Conservation (phyloP, 257 asterid genomes). For the Avicennia marina region DNA sequence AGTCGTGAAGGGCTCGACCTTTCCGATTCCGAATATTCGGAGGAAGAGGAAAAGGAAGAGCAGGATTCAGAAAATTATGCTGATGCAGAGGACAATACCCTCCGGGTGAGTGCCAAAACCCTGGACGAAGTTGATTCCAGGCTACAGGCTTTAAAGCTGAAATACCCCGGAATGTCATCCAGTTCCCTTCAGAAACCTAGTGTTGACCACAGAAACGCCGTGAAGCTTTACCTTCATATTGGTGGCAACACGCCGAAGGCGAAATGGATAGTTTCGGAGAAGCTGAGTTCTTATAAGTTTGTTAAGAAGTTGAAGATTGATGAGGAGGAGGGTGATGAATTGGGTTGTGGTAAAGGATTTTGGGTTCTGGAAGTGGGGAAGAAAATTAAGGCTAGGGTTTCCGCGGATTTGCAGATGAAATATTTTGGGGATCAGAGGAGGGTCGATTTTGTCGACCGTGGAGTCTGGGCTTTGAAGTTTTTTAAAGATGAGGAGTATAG, state of each 20-base stretch:
- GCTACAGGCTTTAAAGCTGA: slow-evolving; percentile 63
- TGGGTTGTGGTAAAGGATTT: slow-evolving; percentile 47
- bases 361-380: slow-evolving; percentile 81
- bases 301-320: slow-evolving; percentile 48
- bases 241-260: slow-evolving; percentile 95
- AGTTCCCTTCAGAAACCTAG: slow-evolving; percentile 32
- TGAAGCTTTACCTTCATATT: slow-evolving; percentile 72
- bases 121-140: slow-evolving; percentile 72
- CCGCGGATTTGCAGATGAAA: slow-evolving; percentile 86
- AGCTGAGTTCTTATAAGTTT: slow-evolving; percentile 43
- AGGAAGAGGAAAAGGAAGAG: slow-evolving; percentile 48
- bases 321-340: slow-evolving; percentile 45
- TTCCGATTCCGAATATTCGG: slow-evolving; percentile 79
- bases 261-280: slow-evolving; percentile 80
- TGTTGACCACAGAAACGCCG: slow-evolving; percentile 39
- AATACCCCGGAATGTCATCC: slow-evolving; percentile 36
- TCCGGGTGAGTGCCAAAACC: slow-evolving; percentile 34
- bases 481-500: slow-evolving; percentile 68
- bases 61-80: slow-evolving; percentile 43
- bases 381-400: slow-evolving; percentile 63
- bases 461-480: slow-evolving; percentile 94
- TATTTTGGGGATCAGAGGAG: slow-evolving; percentile 91
- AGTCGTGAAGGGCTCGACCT: slow-evolving; percentile 96
- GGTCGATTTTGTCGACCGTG: slow-evolving; percentile 86
- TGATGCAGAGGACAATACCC: slow-evolving; percentile 34